Evolutionary conservation across 108 stramenopile genomes (phyloP).

Genomic region (Stephanodiscus triporus): DNA sequence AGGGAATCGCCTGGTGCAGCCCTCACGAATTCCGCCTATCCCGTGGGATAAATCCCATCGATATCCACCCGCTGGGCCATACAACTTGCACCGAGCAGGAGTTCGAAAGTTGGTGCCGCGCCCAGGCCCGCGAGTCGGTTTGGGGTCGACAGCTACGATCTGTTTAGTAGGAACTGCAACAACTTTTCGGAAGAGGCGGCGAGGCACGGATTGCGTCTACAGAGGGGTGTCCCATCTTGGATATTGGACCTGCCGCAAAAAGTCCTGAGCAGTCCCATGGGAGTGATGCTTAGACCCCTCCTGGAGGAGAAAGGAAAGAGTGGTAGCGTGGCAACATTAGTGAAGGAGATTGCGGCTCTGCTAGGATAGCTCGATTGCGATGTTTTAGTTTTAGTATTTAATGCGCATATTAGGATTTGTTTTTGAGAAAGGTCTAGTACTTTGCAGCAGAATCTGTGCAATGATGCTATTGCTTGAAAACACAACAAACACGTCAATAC

Average conservation of each 20-base stretch:
- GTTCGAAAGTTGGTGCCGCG: conserved; percentile 75
- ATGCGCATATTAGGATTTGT: too few relatives aligned
- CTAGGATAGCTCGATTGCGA: too few relatives aligned
- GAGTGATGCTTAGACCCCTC: conserved; percentile 70
- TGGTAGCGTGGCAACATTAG: conserved; percentile 9
- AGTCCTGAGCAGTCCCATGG: conserved; percentile 73
- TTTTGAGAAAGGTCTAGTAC: too few relatives aligned
- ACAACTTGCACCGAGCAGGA: conserved; percentile 54
- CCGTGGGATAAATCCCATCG: conserved; percentile 59
- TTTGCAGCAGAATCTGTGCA: too few relatives aligned
- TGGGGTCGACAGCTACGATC: conserved; percentile 56
- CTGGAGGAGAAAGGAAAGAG: not conserved
- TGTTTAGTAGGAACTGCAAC: conserved; percentile 75
- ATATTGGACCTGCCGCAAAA: conserved; percentile 69
- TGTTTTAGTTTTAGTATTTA: too few relatives aligned
- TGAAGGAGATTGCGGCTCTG: conserved; percentile 34
- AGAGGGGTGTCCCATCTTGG: conserved; percentile 62
- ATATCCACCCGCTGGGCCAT: conserved; percentile 52
- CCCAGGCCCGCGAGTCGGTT: conserved; percentile 44
- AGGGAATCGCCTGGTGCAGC: conserved; percentile 61
- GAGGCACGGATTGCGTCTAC: conserved; percentile 53
- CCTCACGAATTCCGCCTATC: conserved; percentile 54
- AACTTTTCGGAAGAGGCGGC: conserved; percentile 75
- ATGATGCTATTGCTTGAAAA: too few relatives aligned
- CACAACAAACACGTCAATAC: too few relatives aligned